Percentiles rank a stretch among this genome's conserved stretches.
Evolutionary conservation across 2,329 filamentous ascomycete species (phyloP).

Genomic region (Fusarium sp.): DNA sequence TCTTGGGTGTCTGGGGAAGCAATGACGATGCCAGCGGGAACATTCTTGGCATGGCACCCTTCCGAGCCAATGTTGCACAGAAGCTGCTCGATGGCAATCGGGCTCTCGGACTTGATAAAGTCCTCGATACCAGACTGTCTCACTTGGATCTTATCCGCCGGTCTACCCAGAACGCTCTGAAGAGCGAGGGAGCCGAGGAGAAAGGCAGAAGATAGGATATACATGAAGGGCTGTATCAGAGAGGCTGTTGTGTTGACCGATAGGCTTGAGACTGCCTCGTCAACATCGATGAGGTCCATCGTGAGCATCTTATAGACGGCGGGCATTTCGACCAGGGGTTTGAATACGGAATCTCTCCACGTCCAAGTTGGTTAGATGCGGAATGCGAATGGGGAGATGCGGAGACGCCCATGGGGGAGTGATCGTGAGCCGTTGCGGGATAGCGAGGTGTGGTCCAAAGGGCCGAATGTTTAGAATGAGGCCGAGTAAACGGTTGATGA

Average conservation of each 20-base stretch:
- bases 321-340: neutral
- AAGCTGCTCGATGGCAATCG: conserved; percentile 63
- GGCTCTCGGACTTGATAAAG: conserved; percentile 65
- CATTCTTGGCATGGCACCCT: conserved; percentile 63
- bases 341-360: conserved; percentile 1
- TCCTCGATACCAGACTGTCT: conserved; percentile 63
- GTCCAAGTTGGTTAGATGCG: conserved; percentile 18
- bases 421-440: conserved; percentile 34
- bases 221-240: conserved; percentile 59
- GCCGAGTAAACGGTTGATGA: conserved; percentile 24
- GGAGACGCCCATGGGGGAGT: conserved; percentile 22
- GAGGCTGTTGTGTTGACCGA: conserved; percentile 47
- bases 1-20: conserved; percentile 66
- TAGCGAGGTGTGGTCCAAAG: conserved; percentile 43
- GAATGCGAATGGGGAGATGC: conserved; percentile 32
- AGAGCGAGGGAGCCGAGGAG: conserved; percentile 64
- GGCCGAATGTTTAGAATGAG: conserved; percentile 41
- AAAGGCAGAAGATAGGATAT: conserved; percentile 62
- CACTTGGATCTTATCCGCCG: conserved; percentile 50
- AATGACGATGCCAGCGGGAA: conserved; percentile 64
- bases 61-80: conserved; percentile 70
- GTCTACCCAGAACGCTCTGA: conserved; percentile 63
- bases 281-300: conserved; percentile 44
- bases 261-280: conserved; percentile 41
- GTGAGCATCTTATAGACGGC: conserved; percentile 37